A percentile compares a stretch with the other conserved stretches of the same genome.
Evolutionary conservation across 805 yeast species (phyloP).

Genomic region (Starmerella vitae): DNA sequence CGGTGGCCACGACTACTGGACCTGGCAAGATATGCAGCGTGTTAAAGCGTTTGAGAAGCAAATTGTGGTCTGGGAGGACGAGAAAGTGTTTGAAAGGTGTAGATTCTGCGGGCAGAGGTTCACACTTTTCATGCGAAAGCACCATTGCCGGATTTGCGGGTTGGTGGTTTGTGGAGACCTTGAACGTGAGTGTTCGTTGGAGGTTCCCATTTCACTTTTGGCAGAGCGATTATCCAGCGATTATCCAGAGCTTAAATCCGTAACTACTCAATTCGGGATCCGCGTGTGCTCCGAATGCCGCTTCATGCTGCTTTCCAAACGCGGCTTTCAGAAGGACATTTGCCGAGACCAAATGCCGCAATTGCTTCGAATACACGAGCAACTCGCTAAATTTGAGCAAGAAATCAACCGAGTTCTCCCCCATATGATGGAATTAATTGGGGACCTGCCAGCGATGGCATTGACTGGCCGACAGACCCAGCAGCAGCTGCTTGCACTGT

Average conservation of each 20-base stretch:
- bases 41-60: conserved; percentile 34
- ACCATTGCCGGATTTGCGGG: conserved; percentile 90
- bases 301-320: conserved; percentile 41
- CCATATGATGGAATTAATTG: conserved; percentile 31
- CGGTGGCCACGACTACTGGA: conserved; percentile 19
- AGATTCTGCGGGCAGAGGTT: conserved; percentile 49
- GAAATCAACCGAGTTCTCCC: conserved; percentile 34
- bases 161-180: conserved; percentile 59
- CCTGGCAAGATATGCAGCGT: conserved; percentile 20
- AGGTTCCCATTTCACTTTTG: conserved; percentile 39
- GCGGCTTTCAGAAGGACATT: conserved; percentile 36
- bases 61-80: conserved; percentile 56
- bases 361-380: conserved; percentile 32
- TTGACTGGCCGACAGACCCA: conserved; percentile 23
- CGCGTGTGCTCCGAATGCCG: conserved; percentile 65
- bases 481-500: conserved; percentile 35
- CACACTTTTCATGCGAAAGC: conserved; percentile 50
- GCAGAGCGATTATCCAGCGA: conserved; percentile 22
- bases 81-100: conserved; percentile 38
- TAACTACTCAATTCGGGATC: conserved; percentile 23
- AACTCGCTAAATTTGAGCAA: conserved; percentile 30
- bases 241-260: conserved; percentile 5
- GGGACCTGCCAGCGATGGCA: conserved; percentile 26
- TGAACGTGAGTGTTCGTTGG: conserved; percentile 54
- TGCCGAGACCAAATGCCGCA: conserved; percentile 25